Evolutionary conservation across 306 rosid genomes (phyloP), one percentile per base, ranked within the genome.

Genomic region (Cucurbita pepo): DNA sequence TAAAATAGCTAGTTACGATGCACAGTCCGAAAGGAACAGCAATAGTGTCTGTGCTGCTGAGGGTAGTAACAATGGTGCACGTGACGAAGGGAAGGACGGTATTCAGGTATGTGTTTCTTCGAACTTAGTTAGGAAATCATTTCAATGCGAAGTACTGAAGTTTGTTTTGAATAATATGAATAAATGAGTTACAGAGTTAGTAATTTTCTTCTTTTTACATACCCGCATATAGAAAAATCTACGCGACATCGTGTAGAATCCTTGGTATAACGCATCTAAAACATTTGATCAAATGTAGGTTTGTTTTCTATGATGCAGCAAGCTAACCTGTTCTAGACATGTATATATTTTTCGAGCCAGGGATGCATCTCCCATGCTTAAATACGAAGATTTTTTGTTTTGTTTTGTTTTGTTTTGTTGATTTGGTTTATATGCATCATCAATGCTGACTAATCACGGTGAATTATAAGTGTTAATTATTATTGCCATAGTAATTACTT

Each of bases 101-200:
- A 38, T 69, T 52, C 86, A 82, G 89, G 89, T 85, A 56, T 25
- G 73, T 70, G 51, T 59, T 74, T 73, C 62, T 73, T 22, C 40
- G 22, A 41, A 57, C 15, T 48, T n/a, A 37, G 38, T 48, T 25
- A 21, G 37, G 40, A 50, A 69, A 19, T 69, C 43, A 53, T 50
- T 47, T 67, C 56, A 3, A 56, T 7, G 22, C 30, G 43, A 25
- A 69, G 7, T 1, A 65, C 34, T 53, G 18, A 55, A 63, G 18
- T 71, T 45, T 62, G 52, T 34, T 47, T 41, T 15, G 40, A 18
- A 72, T 72, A 52, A 72, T 72, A 55, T 55, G 64, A 50, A 47
- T 22, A 67, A 21, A 50, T 30, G 73, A 34, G 45, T 45, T 69
- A 8, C 16, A 25, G 45, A 69, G 58, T 50, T 15, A 47, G 56